Base-by-base conservation (phyloP, 73 alveolate species). In the Blepharisma japonicum region DNA sequence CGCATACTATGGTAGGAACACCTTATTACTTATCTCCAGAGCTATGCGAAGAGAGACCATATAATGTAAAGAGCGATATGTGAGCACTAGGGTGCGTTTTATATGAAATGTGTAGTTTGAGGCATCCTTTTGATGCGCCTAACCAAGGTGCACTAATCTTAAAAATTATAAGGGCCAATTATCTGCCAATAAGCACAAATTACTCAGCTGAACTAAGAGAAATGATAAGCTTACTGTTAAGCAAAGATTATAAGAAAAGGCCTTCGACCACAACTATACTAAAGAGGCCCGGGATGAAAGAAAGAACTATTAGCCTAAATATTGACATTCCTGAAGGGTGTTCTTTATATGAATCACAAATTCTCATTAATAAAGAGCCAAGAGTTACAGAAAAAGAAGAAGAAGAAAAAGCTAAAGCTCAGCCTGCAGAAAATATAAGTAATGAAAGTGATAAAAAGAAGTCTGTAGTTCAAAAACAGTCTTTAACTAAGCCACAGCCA, bases 51-150 rank as follows among this genome's bases (percentile, higher is more conserved):
- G 95, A 90, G 68, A 90, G 88, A 55, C 95, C 97, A 6, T 90
- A 90, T 67, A 90, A 90, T 68, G 92, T 78, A 46, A 89, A 87
- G 71, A 68, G 86, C 48, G 94, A 87, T 74, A 79, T 87, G 18
- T 89, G 94, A 88, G 91, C 94, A 14, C 79, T 86, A 45, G 99
- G 99, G 2, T 95, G 99, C 71, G 96, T 95, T 2, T 81, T 95
- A 61, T 93, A 95, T 87, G 99, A 95, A 72, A 78, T 97, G 55
- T 88, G 98, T 83, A 91, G 98, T 25, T 89, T 92, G 70, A 93
- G 85, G 68, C 97, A 94, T 71, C 99, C 99, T 45, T 97, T 92
- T 78, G 95, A 86, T 53, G 98, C 99, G 9, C 77, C 86, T 71
- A 92, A 89, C 84, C 82, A 91, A 79, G 98, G 97, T 68, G 98